Conservation (phyloP, 1,284 basidiomycete species). For the Boletus sp. region DNA sequence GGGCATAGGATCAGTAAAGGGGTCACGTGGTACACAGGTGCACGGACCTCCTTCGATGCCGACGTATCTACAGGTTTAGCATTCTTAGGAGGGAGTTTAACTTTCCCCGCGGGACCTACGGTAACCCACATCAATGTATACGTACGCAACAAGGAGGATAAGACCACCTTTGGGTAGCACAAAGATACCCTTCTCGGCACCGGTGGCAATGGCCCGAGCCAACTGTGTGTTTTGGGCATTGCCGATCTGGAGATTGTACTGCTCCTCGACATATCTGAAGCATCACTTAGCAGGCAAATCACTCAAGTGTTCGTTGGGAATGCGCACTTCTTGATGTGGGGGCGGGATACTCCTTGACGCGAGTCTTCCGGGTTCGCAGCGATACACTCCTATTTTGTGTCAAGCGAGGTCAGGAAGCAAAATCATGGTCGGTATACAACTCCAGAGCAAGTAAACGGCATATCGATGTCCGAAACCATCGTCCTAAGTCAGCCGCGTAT, state of each 20-base stretch:
- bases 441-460: neutral
- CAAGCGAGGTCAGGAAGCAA: constrained; percentile 20
- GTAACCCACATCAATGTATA: constrained; percentile 8
- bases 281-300: constrained; percentile 14
- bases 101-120: constrained; percentile 70
- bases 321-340: constrained; percentile 84
- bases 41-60: constrained; percentile 64
- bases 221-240: constrained; percentile 79
- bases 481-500: constrained; percentile 14
- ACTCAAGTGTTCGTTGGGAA: constrained; percentile 7
- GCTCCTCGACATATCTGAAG: constrained; percentile 70
- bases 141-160: constrained; percentile 5
- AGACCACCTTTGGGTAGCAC: constrained; percentile 78
- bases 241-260: constrained; percentile 76
- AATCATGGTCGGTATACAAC: constrained; percentile 7
- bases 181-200: constrained; percentile 78
- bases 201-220: constrained; percentile 74
- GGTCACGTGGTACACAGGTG: constrained; percentile 26
- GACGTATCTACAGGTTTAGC: constrained; percentile 45
- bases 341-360: constrained; percentile 83
- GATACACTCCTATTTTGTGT: constrained; percentile 70
- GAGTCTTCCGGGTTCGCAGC: constrained; percentile 70
- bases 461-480: constrained; percentile 2
- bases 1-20: constrained; percentile 15
- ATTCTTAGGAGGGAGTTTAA: constrained; percentile 77